These are phyloP conservation scores for Globisporangium paddicum DNA, from an alignment of 352 stramenopile genomes.

Conservation along the genomic window DNA sequence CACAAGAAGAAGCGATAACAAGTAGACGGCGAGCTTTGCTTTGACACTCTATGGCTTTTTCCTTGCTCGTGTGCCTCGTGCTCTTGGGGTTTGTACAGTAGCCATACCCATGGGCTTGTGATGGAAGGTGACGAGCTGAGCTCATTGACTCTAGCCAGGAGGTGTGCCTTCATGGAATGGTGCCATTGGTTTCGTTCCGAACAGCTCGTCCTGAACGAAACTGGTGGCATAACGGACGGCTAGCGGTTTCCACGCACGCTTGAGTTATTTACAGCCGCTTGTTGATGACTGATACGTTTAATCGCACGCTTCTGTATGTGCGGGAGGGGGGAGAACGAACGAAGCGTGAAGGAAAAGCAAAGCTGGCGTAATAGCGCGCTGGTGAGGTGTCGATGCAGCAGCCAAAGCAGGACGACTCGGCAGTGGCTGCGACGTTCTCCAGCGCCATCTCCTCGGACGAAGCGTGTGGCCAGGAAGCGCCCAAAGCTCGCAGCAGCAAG, in stretches of 20 bases:
- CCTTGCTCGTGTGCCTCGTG: too few species aligned
- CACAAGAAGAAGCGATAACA: neutral
- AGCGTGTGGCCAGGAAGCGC: neutral
- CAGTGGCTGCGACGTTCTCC: neutral
- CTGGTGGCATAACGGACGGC: neutral
- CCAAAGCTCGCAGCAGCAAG: neutral
- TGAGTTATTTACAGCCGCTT: neutral
- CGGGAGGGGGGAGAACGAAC: too few species aligned
- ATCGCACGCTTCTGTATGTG: neutral
- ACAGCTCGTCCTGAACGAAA: too few species aligned
- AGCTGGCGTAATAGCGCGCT: neutral
- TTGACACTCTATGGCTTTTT: too few species aligned
- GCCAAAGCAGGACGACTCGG: slow-evolving; percentile 2
- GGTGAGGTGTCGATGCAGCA: slow-evolving; percentile 8
- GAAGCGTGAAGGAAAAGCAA: too few species aligned
- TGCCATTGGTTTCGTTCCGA: too few species aligned
- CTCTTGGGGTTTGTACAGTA: too few species aligned
- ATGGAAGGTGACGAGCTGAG: neutral
- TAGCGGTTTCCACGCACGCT: neutral
- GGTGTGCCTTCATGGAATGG: too few species aligned
- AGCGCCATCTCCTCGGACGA: neutral
- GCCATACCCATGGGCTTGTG: too few species aligned
- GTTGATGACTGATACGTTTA: neutral
- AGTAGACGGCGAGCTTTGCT: slow-evolving; percentile 11
- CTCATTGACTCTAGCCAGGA: too few species aligned